Evolutionary conservation across 305 asterid species (phyloP), one percentile per base, ranked within the genome.

Genomic region (Coffea humblotiana): DNA sequence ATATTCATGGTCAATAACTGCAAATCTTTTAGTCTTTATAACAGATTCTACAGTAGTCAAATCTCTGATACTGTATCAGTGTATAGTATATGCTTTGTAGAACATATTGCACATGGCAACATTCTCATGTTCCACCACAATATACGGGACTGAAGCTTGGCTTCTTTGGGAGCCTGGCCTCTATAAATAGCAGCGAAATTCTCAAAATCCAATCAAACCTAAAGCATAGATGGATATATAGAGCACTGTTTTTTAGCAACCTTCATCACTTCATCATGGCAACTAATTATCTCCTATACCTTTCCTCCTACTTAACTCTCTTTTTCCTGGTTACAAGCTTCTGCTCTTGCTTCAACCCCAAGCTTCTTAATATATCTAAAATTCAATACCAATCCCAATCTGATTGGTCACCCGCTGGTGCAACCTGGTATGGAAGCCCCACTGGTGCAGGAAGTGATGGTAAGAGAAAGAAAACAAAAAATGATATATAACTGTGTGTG

Each of bases 371-470:
- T 64, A 85, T 75, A 68, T 88, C 98, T 0, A 84, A 74, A 79
- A 13, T 77, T 79, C 72, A 79, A 25, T 18, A 40, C 43, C 43
- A 40, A 5, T 5, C 86, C 6, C 73, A 75, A 6, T 78, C 87
- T 25, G 87, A 71, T 51, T 92, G 98, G 98, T 81, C 94, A 6
- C 48, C 90, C 0, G 94, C 94, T 35, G 84, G 85, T 37, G 97
- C 96, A 51, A 94, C 95, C 72, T 93, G 98, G 98, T 93, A 94
- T 25, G 97, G 97, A 63, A 89, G 84, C 61, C 89, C 97, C 69
- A 74, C 72, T 11, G 97, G 97, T 76, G 94, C 94, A 1, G 98
- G 97, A 77, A 92, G 95, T 77, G 92, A 86, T 63, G 98, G 97
- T 94, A 88, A 85, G 63, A 3, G 45, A 23, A 3, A 10, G 12